Conservation (phyloP, 805 yeast genomes). For the Zygosaccharomyces pseudorouxii region DNA sequence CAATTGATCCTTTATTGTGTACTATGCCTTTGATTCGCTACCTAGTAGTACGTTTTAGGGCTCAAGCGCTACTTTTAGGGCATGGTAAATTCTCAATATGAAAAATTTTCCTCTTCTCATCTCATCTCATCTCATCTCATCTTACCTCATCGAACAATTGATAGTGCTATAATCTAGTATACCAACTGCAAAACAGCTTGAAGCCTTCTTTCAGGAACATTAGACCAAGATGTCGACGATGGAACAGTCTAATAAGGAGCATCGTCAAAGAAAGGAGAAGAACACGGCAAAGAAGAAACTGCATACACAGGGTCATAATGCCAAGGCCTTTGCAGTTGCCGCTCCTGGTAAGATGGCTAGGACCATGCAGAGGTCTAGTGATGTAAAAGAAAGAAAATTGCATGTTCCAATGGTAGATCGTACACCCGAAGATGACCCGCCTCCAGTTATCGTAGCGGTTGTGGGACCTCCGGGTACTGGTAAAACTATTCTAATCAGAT, state of each 20-base stretch:
- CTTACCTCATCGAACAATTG: neutral
- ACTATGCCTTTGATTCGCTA: too few species aligned
- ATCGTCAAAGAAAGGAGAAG: slow-evolving; percentile 55
- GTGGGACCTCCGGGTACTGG: slow-evolving; percentile 99
- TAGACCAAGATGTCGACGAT: slow-evolving; percentile 15
- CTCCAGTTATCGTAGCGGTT: slow-evolving; percentile 92
- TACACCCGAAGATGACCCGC: slow-evolving; percentile 96
- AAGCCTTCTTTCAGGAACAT: neutral
- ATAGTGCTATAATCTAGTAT: too few species aligned
- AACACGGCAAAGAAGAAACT: slow-evolving; percentile 78
- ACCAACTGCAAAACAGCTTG: too few species aligned
- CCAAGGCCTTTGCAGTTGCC: slow-evolving; percentile 76
- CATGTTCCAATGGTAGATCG: slow-evolving; percentile 98
- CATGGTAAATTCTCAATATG: slow-evolving; percentile 4
- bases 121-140: slow-evolving; percentile 16
- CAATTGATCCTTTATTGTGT: neutral
- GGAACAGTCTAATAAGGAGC: slow-evolving; percentile 76
- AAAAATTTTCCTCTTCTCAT: slow-evolving; percentile 18
- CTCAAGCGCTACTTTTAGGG: neutral
- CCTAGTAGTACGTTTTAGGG: neutral
- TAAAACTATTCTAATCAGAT: slow-evolving; percentile 85
- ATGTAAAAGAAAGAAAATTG: slow-evolving; percentile 69
- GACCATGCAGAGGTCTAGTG: slow-evolving; percentile 80
- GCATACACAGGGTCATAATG: slow-evolving; percentile 81
- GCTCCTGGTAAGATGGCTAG: slow-evolving; percentile 84